phyloP scores from a whole-genome alignment of 148 eudicot genomes.

The Rhododendron kiyosumense region DNA sequence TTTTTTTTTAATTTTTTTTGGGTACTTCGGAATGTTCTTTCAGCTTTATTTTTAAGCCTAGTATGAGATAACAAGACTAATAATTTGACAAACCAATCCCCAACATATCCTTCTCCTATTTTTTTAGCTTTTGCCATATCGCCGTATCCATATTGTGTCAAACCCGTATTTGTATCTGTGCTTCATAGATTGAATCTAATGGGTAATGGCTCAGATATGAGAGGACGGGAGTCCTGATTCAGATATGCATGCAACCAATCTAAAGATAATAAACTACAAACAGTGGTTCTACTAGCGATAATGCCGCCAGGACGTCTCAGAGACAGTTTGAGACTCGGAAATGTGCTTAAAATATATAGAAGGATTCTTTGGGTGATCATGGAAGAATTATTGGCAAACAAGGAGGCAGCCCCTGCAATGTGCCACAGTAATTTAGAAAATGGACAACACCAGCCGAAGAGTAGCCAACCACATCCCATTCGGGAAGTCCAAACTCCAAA shows the following conservation, averaged over 20 bases:
- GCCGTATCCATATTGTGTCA: neutral
- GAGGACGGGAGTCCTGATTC: too few relatives aligned
- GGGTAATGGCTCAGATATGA: neutral
- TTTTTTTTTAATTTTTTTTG: too few relatives aligned
- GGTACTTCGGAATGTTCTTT: neutral
- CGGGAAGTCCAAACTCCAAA: neutral
- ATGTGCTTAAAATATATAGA: neutral
- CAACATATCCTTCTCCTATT: neutral
- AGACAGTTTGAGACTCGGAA: too few relatives aligned
- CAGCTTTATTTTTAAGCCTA: neutral
- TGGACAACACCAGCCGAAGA: neutral
- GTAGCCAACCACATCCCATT: neutral
- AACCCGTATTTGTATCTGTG: neutral
- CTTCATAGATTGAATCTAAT: neutral
- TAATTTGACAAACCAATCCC: neutral
- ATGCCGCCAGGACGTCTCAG: too few relatives aligned
- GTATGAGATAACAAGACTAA: neutral
- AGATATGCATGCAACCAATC: too few relatives aligned
- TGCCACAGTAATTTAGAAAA: too few relatives aligned
- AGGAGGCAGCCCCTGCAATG: too few relatives aligned
- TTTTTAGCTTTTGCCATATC: neutral
- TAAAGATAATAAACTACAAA: too few relatives aligned
- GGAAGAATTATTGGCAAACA: too few relatives aligned
- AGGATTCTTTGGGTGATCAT: too few relatives aligned
- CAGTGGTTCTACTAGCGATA: too few relatives aligned